phyloP scores from a whole-genome alignment of 1,284 basidiomycete species.

The Sporisorium iseilematis-ciliati region DNA sequence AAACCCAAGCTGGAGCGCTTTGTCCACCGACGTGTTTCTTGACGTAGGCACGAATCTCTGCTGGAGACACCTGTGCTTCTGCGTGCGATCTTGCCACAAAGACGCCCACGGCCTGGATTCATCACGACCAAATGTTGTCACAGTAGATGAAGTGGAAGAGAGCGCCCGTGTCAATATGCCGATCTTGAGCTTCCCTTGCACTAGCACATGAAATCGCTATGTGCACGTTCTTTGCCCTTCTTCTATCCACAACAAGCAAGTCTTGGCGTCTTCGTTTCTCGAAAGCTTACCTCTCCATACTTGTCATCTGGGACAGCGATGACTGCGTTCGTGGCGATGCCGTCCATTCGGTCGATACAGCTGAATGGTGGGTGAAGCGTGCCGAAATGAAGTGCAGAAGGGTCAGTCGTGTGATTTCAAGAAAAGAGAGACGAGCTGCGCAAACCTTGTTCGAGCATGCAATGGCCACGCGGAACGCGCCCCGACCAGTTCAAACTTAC shows the following conservation, averaged over 20 bases:
- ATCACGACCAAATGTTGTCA: not conserved
- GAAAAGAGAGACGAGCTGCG: not conserved
- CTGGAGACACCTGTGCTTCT: slow-evolving; percentile 69
- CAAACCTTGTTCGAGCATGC: not conserved
- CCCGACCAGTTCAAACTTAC: slow-evolving; percentile 32
- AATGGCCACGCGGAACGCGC: not conserved
- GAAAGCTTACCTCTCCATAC: slow-evolving; percentile 56
- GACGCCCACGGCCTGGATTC: slow-evolving; percentile 54
- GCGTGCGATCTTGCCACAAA: slow-evolving; percentile 50
- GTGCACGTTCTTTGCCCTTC: no score
- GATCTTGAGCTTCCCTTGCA: slow-evolving; percentile 1
- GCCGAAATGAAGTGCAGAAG: slow-evolving; percentile 15
- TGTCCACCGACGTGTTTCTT: slow-evolving; percentile 55
- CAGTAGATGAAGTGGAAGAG: not conserved
- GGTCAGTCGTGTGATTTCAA: slow-evolving; percentile 18
- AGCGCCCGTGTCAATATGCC: slow-evolving; percentile 1
- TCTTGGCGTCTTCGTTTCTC: not conserved
- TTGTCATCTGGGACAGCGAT: slow-evolving; percentile 79
- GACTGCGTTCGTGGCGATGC: slow-evolving; percentile 80
- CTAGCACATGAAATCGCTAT: no score
- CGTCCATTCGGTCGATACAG: slow-evolving; percentile 76
- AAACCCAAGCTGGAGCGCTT: slow-evolving; percentile 80
- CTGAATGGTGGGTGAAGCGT: slow-evolving; percentile 20
- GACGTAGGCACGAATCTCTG: slow-evolving; percentile 71
- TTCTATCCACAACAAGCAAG: not conserved